Conservation (phyloP, 2,329 filamentous ascomycete species). For the Didymella exigua region DNA sequence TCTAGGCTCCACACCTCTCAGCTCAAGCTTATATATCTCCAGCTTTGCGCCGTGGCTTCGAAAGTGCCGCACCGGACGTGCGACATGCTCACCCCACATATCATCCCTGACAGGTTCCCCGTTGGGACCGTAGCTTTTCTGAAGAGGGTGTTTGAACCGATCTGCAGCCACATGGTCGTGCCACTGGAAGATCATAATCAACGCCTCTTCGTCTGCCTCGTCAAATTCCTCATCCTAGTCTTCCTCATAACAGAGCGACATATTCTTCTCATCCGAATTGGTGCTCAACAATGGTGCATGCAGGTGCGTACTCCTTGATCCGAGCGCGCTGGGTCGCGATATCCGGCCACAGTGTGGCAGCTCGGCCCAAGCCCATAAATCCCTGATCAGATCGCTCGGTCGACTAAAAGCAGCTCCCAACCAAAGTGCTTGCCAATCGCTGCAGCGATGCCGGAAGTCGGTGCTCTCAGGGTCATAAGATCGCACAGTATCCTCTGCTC, state of each 20-base stretch:
- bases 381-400: slow-evolving; percentile 35
- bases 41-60: slow-evolving; percentile 31
- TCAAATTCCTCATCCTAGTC: slow-evolving; percentile 17
- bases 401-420: slow-evolving; percentile 34
- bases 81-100: slow-evolving; percentile 36
- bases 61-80: slow-evolving; percentile 34
- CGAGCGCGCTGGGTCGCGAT: slow-evolving; percentile 7
- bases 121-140: slow-evolving; percentile 35
- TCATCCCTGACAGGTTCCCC: slow-evolving; percentile 25
- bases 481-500: slow-evolving; percentile 32
- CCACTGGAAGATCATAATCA: slow-evolving; percentile 43
- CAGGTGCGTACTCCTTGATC: slow-evolving; percentile 5
- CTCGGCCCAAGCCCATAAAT: slow-evolving; percentile 42
- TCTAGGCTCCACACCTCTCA: slow-evolving; percentile 35
- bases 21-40: slow-evolving; percentile 31
- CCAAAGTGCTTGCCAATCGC: slow-evolving; percentile 39
- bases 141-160: slow-evolving; percentile 37
- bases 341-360: slow-evolving; percentile 13
- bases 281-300: slow-evolving; percentile 7
- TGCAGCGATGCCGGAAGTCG: slow-evolving; percentile 28
- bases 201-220: slow-evolving; percentile 27
- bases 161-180: slow-evolving; percentile 31
- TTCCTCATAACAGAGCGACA: slow-evolving; percentile 25
- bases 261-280: slow-evolving; percentile 38
- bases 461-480: slow-evolving; percentile 29